These are phyloP conservation scores for Hirsutella thompsonii DNA, from an alignment of 2,329 filamentous ascomycete species.

Conservation along the genomic window DNA sequence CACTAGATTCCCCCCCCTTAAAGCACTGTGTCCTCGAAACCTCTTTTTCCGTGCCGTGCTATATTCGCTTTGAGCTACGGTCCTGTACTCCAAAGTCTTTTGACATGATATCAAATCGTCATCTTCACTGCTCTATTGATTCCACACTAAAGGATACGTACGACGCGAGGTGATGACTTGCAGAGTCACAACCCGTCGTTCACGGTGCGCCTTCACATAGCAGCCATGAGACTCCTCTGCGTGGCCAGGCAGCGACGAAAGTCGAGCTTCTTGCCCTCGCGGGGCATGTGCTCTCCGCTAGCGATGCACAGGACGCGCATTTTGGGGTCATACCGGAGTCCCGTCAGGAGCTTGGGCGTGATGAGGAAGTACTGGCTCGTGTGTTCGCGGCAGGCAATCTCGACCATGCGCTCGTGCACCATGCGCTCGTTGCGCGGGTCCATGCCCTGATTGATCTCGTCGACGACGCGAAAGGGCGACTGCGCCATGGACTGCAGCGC, in stretches of 20 bases:
- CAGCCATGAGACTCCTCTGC: slow-evolving; percentile 25
- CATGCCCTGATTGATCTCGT: slow-evolving; percentile 99
- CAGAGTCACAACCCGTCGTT: no score
- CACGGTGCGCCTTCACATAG: slow-evolving; percentile 8
- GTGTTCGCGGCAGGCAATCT: slow-evolving; percentile 81
- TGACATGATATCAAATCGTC: no score
- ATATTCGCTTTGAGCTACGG: no score
- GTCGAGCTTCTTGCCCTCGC: slow-evolving; percentile 36
- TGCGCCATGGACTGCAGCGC: slow-evolving; percentile 86
- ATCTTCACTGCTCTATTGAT: no score
- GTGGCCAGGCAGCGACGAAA: slow-evolving; percentile 31
- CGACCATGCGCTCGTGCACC: slow-evolving; percentile 95
- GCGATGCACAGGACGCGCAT: slow-evolving; percentile 95
- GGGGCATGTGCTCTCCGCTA: slow-evolving; percentile 64
- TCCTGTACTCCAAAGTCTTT: no score
- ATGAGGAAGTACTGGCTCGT: slow-evolving; percentile 90
- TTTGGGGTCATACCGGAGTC: slow-evolving; percentile 71
- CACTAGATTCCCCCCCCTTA: no score
- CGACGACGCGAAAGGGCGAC: slow-evolving; percentile 92
- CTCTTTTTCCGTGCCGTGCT: no score
- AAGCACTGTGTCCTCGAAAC: no score
- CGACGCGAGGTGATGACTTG: no score
- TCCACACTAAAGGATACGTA: no score
- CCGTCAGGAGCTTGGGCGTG: slow-evolving; percentile 85
- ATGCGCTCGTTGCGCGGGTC: slow-evolving; percentile 96